Conservation (phyloP, 495 filamentous ascomycete genomes). For the Ramalina intermedia region DNA sequence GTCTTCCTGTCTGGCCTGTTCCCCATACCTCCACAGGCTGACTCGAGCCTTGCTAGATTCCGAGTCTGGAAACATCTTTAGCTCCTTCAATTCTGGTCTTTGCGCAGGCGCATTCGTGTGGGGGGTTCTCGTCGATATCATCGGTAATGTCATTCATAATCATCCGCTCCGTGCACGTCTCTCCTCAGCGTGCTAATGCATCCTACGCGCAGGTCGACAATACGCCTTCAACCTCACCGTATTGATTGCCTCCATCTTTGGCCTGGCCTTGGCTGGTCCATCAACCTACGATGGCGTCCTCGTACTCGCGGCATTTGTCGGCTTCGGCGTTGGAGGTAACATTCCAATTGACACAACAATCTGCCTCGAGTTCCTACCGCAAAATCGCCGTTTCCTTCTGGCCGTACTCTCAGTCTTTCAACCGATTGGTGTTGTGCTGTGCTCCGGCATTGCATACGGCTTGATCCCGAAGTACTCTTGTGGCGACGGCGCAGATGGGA, state of each 20-base stretch:
- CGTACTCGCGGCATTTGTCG: conserved; percentile 30
- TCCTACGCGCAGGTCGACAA: conserved; percentile 21
- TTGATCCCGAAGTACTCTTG: conserved; percentile 28
- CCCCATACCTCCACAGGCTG: neutral
- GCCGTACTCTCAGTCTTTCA: conserved; percentile 34
- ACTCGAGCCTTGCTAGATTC: conserved; percentile 1
- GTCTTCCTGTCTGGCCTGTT: no score
- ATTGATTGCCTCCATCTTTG: conserved; percentile 30
- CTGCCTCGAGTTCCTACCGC: conserved; percentile 32
- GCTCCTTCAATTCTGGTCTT: conserved; percentile 21
- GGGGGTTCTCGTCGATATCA: conserved; percentile 35
- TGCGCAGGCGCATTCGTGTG: conserved; percentile 31
- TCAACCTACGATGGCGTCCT: conserved; percentile 26
- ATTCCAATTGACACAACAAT: conserved; percentile 38
- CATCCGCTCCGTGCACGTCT: neutral
- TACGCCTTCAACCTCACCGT: conserved; percentile 38
- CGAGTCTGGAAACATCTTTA: conserved; percentile 19
- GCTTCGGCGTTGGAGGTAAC: conserved; percentile 36
- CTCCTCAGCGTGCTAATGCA: neutral
- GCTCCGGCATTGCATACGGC: conserved; percentile 29
- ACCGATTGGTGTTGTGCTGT: conserved; percentile 31
- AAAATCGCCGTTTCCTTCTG: conserved; percentile 31
- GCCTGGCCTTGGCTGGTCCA: conserved; percentile 28
- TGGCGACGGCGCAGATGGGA: conserved; percentile 19
- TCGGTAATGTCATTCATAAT: conserved; percentile 20